Percentiles rank a stretch among this genome's conserved stretches.
phyloP scores from a whole-genome alignment of 2,329 filamentous ascomycete species.

The Sclerotiophoma versabilis region DNA sequence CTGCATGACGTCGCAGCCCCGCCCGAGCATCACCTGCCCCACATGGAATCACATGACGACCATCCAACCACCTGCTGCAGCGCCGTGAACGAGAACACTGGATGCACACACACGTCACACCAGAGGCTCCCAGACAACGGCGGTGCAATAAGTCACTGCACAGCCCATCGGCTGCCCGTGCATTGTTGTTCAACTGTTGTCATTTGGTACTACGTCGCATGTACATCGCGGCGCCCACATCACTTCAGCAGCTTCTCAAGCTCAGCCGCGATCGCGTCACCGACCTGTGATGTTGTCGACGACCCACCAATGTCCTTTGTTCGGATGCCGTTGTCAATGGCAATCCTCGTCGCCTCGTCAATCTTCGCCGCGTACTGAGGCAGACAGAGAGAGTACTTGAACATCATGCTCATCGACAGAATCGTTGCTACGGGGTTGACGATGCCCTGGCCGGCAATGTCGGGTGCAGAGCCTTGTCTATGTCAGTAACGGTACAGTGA shows the following conservation, averaged over 20 bases:
- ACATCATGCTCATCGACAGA: constrained; percentile 92
- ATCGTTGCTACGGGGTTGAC: constrained; percentile 94
- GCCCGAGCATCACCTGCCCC: not conserved
- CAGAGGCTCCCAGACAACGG: too few species aligned
- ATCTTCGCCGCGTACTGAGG: constrained; percentile 78
- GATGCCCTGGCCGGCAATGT: constrained; percentile 90
- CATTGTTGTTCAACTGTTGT: not conserved
- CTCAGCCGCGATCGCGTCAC: constrained; percentile 80
- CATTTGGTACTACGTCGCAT: not conserved
- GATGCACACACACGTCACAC: too few species aligned
- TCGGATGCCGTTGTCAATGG: constrained; percentile 78
- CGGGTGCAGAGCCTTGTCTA: constrained; percentile 77
- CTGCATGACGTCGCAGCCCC: not conserved
- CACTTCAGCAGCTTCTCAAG: constrained; percentile 69
- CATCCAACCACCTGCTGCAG: not conserved
- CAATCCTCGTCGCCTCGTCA: constrained; percentile 79
- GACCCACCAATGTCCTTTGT: constrained; percentile 87
- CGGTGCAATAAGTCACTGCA: too few species aligned
- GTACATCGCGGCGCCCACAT: too few species aligned
- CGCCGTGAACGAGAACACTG: too few species aligned
- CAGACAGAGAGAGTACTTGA: constrained; percentile 87
- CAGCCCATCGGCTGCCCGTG: not conserved
- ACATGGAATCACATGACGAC: not conserved
- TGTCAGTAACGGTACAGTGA: not conserved
- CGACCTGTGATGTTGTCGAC: constrained; percentile 76